Percentiles rank a stretch among this genome's conserved stretches.
phyloP scores from a whole-genome alignment of 2,329 filamentous ascomycete species.

The Fusarium incarnatum region DNA sequence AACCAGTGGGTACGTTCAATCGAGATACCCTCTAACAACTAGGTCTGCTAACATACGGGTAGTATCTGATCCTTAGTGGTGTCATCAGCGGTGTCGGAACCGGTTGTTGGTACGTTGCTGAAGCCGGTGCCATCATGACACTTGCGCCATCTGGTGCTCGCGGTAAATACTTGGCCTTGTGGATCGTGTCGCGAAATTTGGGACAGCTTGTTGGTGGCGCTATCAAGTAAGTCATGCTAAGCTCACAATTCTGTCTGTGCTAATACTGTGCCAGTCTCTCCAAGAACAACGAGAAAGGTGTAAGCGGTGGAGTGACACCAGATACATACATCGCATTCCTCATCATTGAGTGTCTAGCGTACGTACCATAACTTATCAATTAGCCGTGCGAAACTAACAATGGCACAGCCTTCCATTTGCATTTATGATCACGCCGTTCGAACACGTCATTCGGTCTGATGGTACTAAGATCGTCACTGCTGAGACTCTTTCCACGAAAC shows the following conservation, averaged over 20 bases:
- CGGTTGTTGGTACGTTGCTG: constrained; percentile 62
- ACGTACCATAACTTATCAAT: not conserved
- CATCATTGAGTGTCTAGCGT: constrained; percentile 17
- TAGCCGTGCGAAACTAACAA: too few relatives aligned
- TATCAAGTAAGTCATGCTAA: constrained; percentile 16
- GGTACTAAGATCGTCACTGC: constrained; percentile 12
- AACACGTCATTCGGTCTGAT: constrained; percentile 19
- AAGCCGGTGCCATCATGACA: constrained; percentile 61
- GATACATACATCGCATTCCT: constrained; percentile 22
- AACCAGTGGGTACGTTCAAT: constrained; percentile 25
- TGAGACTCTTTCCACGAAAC: constrained; percentile 12
- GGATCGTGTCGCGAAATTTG: constrained; percentile 13
- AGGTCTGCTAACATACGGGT: too few relatives aligned
- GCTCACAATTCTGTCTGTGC: too few relatives aligned
- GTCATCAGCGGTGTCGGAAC: constrained; percentile 47
- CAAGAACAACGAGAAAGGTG: constrained; percentile 13
- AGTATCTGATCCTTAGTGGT: constrained; percentile 13
- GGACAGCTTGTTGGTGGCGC: constrained; percentile 16
- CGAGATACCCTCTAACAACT: too few relatives aligned
- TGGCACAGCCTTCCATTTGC: not conserved
- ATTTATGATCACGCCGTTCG: constrained; percentile 10
- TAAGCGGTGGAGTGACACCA: constrained; percentile 4
- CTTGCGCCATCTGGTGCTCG: constrained; percentile 59
- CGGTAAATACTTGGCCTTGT: constrained; percentile 56
- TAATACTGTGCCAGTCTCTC: not conserved